Percentiles rank a stretch among this genome's conserved stretches.
Conservation (phyloP, 2,329 filamentous ascomycete species). For the Trichoderma sp. region DNA sequence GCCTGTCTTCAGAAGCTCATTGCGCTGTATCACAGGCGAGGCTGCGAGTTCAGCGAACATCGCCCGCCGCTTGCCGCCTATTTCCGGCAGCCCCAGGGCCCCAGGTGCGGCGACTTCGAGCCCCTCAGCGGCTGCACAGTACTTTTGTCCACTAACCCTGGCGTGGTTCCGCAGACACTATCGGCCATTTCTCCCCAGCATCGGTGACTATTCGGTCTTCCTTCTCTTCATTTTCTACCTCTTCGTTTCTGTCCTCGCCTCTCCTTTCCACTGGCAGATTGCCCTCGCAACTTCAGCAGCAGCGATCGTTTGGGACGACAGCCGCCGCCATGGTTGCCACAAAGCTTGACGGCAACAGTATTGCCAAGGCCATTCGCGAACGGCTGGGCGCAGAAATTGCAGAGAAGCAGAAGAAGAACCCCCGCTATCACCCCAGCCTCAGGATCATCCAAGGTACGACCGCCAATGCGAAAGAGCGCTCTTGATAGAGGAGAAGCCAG, state of each 20-base stretch:
- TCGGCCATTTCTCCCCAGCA: background rate
- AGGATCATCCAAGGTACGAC: conserved; percentile 88
- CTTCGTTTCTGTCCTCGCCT: background rate
- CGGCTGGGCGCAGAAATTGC: conserved; percentile 76
- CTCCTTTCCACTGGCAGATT: conserved; percentile 5
- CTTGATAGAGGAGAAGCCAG: too few species aligned
- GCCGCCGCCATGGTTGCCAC: conserved; percentile 71
- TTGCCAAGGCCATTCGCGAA: conserved; percentile 89
- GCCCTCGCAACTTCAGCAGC: conserved; percentile 11
- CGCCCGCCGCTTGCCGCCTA: conserved; percentile 12
- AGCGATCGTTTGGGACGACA: conserved; percentile 46
- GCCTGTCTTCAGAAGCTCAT: background rate
- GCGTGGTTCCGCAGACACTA: background rate
- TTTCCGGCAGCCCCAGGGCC: conserved; percentile 2
- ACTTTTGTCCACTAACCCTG: conserved; percentile 8
- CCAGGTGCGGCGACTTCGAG: background rate
- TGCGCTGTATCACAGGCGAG: background rate
- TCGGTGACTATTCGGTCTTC: background rate
- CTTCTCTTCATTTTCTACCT: background rate
- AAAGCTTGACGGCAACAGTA: conserved; percentile 94
- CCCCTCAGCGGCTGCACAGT: conserved; percentile 9
- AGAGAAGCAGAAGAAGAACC: conserved; percentile 76
- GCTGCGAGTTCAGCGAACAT: background rate
- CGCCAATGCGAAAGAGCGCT: background rate
- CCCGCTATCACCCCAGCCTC: conserved; percentile 82